phyloP scores from a whole-genome alignment of 2,329 filamentous ascomycete species.

The Epichloe hybrida region DNA sequence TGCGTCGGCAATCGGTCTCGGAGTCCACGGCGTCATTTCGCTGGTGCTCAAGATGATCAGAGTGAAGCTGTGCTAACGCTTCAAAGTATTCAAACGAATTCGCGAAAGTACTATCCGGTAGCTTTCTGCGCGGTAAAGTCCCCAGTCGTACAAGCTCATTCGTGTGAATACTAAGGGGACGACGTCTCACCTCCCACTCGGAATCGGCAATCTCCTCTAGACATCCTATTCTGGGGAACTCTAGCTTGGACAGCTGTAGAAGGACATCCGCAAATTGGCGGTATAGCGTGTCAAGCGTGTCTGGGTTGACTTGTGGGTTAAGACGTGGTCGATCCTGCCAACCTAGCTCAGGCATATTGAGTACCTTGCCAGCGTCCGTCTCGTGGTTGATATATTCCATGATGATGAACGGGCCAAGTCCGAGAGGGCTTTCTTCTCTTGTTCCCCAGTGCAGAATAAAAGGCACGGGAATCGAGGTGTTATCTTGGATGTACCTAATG shows the following conservation, averaged over 20 bases:
- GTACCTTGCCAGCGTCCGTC: background rate
- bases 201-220: background rate
- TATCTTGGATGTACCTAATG: constrained; percentile 5
- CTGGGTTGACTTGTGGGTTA: background rate
- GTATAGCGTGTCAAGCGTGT: background rate
- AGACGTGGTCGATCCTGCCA: too few species aligned
- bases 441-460: constrained; percentile 6
- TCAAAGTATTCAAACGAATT: background rate
- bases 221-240: background rate
- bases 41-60: constrained; percentile 14
- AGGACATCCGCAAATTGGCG: constrained; percentile 1
- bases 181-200: constrained; percentile 14
- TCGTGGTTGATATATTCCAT: constrained; percentile 8
- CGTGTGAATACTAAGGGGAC: constrained; percentile 2
- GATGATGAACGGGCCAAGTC: constrained; percentile 6
- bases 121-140: background rate
- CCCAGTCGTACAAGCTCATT: constrained; percentile 2
- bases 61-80: background rate
- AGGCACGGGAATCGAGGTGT: constrained; percentile 6
- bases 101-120: background rate
- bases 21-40: constrained; percentile 22
- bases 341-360: too few species aligned
- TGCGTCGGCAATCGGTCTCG: constrained; percentile 16
- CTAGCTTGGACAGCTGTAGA: constrained; percentile 2
- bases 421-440: constrained; percentile 6